Evolutionary conservation across 148 eudicot genomes (phyloP), one percentile per base, ranked within the genome.

Genomic region (Oxyria digyna): DNA sequence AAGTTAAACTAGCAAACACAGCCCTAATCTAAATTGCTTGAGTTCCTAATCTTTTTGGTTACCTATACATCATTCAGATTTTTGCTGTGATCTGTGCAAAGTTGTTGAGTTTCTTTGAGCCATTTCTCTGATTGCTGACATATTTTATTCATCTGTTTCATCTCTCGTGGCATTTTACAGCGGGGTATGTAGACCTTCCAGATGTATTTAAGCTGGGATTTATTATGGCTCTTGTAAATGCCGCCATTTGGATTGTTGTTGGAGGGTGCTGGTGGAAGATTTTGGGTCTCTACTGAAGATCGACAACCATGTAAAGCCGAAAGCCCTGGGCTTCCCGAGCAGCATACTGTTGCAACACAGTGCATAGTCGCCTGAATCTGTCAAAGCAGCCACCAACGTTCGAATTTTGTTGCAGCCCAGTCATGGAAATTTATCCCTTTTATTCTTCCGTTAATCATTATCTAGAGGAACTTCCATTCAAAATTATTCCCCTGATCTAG

Each of bases 211-310:
- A 79, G 66, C 55, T 84, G 55, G 98, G 98, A 24, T 85, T 92
- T 67, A 27, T 79, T 1, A 87, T 87, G 87, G 94, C 94, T 41
- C 17, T 81, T 55, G 50, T 87, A 27, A 92, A 92, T 70, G 96
- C 82, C 9, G 21, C 42, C 11, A 86, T 89, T 40, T 92, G 98
- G 98, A 78, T 79, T 6, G 83, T 79, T 41, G 94, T 86, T 0
- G 96, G 98, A 55, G 81, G 83, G 52, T 71, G 86, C 73, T 92
- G 98, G 96, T 92, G 96, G 98, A 92, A 92, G 81, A 83, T 85
- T 59, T 77, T 92, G 81, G 96, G 98, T 35, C 82, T 93, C 17
- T 93, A 86, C 74, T 93, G 80, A 87, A 41, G 72, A 4, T 5
- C 29, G n/a, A 27, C 64, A 27, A 31, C 65, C 38, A 15, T 27